Evolutionary conservation across 2,329 filamentous ascomycete genomes (phyloP), one percentile per base, ranked within the genome.

Genomic region (Orbilia javanica): DNA sequence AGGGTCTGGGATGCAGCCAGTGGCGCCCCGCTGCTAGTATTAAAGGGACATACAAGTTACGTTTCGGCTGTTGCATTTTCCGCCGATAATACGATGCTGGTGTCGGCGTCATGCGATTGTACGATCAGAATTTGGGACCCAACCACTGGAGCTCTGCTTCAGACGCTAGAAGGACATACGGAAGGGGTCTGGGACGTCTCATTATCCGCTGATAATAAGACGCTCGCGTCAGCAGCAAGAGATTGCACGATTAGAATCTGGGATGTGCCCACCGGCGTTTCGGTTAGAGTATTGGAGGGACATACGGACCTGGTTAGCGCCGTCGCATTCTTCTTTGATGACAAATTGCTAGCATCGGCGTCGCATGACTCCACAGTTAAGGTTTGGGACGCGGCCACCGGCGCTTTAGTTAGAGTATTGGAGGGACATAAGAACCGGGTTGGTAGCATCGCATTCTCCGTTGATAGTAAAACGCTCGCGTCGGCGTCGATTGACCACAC

Each of bases 101-200:
- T 95, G 3, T 98, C 96, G 4, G 96, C 96, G 52, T 96, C 93
- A 84, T 95, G 95, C 72, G 96, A 98, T 82, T 89, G 95, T 81
- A 70, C 63, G 2, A 42, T 75, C 52, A 57, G 36, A 42, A 48
- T 75, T 1, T 75, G 71, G 71, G 20, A 75, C 42, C 7, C 65
- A 18, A 11, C 18, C 1, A 64, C 53, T 8, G 53, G 52, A 11
- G 22, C 4, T 20, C 25, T 25, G 18, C 52, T 44, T 10, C 29
- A 7, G 4, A 48, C 27, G 11, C 46, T 72, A 4, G 44, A 64
- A 18, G 55, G 72, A n/a, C 72, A 77, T 44, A 63, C 50, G 4
- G 27, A 15, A 1, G 2, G 2, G 57, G 15, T 27, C 7, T 11
- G 22, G 4, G 2, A 8, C n/a, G 27, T 74, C 3, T 44, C 27